These are phyloP conservation scores for Sporisorium iseilematis-ciliati DNA, from an alignment of 1,284 basidiomycete genomes.

Conservation along the genomic window DNA sequence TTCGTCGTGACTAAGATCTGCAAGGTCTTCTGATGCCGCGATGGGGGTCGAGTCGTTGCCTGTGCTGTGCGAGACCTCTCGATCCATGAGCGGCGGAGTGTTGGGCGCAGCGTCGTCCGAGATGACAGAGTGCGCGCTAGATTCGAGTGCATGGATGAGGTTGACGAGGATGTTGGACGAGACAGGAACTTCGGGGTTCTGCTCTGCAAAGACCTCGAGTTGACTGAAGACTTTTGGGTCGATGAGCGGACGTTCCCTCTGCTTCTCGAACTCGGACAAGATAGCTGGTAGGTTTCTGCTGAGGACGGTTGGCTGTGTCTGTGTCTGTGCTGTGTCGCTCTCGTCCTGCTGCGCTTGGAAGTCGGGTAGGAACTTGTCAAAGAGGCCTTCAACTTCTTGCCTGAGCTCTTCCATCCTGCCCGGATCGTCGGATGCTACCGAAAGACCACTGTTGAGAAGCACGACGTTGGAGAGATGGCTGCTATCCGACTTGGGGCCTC, in stretches of 20 bases:
- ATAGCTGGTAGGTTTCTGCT: slow-evolving; percentile 46
- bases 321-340: slow-evolving; percentile 4
- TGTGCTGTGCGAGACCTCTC: slow-evolving; percentile 30
- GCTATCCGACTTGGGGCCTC: slow-evolving; percentile 26
- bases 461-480: slow-evolving; percentile 30
- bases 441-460: slow-evolving; percentile 23
- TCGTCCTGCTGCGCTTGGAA: slow-evolving; percentile 30
- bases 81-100: slow-evolving; percentile 29
- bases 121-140: slow-evolving; percentile 31
- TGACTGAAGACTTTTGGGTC: slow-evolving; percentile 39
- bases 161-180: slow-evolving; percentile 46
- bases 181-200: slow-evolving; percentile 47
- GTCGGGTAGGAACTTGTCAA: slow-evolving; percentile 39
- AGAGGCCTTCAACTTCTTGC: slow-evolving; percentile 38
- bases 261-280: slow-evolving; percentile 42
- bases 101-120: slow-evolving; percentile 25
- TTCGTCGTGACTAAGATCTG: slow-evolving; percentile 31
- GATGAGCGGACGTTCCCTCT: slow-evolving; percentile 39
- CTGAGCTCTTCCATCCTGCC: slow-evolving; percentile 33
- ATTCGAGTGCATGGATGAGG: slow-evolving; percentile 43
- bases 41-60: slow-evolving; percentile 37
- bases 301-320: slow-evolving; percentile 32
- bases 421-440: slow-evolving; percentile 30
- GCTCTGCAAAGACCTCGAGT: slow-evolving; percentile 35
- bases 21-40: slow-evolving; percentile 29